phyloP scores from a whole-genome alignment of 2,329 filamentous ascomycete species.

The Fusarium neocosmosporiellum region DNA sequence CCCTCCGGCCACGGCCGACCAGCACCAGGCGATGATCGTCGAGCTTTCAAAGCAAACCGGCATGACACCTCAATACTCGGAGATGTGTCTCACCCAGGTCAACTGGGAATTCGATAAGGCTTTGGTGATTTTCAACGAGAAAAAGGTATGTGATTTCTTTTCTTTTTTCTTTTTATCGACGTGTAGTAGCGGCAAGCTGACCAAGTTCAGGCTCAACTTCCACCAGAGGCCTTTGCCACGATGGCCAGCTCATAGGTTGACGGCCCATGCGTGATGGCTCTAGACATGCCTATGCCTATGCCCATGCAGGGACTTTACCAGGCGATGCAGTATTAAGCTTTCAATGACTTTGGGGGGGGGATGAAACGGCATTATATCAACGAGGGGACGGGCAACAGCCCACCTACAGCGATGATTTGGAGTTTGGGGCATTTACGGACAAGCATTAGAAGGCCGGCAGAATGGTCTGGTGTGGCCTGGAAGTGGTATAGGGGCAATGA shows the following conservation, averaged over 20 bases:
- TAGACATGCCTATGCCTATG: not conserved
- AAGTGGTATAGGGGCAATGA: not conserved
- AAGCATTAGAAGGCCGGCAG: conserved; percentile 22
- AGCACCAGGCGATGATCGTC: conserved; percentile 76
- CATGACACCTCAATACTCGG: conserved; percentile 82
- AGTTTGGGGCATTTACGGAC: conserved; percentile 35
- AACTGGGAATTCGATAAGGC: conserved; percentile 85
- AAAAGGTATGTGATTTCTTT: conserved; percentile 67
- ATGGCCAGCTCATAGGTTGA: conserved; percentile 28
- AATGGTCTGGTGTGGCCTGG: not conserved
- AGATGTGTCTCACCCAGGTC: conserved; percentile 82
- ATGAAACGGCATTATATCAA: conserved; percentile 3
- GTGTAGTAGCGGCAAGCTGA: conserved; percentile 13
- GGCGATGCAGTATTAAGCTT: conserved; percentile 7
- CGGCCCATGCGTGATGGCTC: not conserved
- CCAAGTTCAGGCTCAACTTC: conserved; percentile 56
- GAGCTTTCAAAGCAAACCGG: conserved; percentile 82
- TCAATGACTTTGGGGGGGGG: not conserved
- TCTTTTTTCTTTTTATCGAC: not conserved
- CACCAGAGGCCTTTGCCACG: conserved; percentile 59
- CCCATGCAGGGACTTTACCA: not conserved
- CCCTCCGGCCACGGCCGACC: conserved; percentile 47
- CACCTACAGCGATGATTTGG: conserved; percentile 35
- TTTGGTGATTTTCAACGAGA: conserved; percentile 77
- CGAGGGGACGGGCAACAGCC: not conserved